Base-by-base conservation (phyloP, 495 filamentous ascomycete species). In the Penicillium flavigenum region DNA sequence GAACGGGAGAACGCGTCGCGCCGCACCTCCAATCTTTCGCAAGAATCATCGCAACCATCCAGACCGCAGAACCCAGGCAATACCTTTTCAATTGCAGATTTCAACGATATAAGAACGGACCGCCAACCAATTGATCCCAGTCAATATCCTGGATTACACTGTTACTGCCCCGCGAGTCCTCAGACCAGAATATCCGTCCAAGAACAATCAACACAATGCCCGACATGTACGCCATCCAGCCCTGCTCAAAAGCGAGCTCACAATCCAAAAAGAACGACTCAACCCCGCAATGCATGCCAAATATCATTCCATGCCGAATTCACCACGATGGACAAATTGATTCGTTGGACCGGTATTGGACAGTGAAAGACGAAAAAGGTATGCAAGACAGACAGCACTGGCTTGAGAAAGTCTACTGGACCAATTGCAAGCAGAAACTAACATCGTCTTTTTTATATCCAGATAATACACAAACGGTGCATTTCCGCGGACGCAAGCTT, bases 401-500 rank as follows among this genome's bases (percentile, higher is more conserved):
- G 36, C 32, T 17, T 3, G 22, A 26, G 12, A 24, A 12, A 8
- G 24, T 12, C 9, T 8, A 39, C 24, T 9, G 7, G 36, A 39
- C 36, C 8, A 39, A 39, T 9, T 12, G 20, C 22, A 64, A 63
- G 63, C 39, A 22, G 58, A 32, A 47, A 55, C 55, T 32, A 60
- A 54, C 42, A 20, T 41, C 14, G 8, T 31, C 16, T 14, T 17
- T 8, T 34, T n/a, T 12, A 31, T 22, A 27, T 49, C 31, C 43
- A 78, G 76, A 73, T 60, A 80, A 79, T 5, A 79, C 64, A 24
- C 78, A 76, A 17, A 86, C 83, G 2, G 77, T 87, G 20, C 88
- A 93, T 65, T 89, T 96, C 60, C 87, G 93, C 29, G 93, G 93
- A 32, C 84, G 93, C 41, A 94, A 87, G 63, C 77, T 98, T 17